These are phyloP conservation scores for Infundibulicybe gibba DNA, from an alignment of 768 basidiomycete species.

Conservation along the genomic window DNA sequence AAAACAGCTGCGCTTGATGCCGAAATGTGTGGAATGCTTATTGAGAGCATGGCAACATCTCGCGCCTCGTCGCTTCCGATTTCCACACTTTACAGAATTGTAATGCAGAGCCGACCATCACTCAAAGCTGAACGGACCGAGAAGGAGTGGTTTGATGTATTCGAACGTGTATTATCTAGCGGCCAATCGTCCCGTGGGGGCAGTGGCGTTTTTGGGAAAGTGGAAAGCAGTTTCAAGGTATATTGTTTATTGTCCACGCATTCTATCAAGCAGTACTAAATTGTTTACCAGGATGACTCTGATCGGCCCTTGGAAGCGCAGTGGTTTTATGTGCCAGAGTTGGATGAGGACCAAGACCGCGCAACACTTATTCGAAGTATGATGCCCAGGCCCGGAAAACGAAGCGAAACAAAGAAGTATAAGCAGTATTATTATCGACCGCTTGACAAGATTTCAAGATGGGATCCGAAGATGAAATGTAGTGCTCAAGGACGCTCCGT, in stretches of 20 bases:
- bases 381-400: slow-evolving; percentile 74
- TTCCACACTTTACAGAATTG: slow-evolving; percentile 45
- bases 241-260: slow-evolving; percentile 11
- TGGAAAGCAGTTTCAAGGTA: slow-evolving; percentile 62
- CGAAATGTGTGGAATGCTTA: slow-evolving; percentile 62
- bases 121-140: slow-evolving; percentile 37
- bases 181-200: slow-evolving; percentile 34
- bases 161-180: slow-evolving; percentile 45
- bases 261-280: too few relatives aligned
- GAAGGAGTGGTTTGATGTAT: slow-evolving; percentile 45
- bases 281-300: slow-evolving; percentile 37
- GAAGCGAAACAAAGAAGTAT: slow-evolving; percentile 77
- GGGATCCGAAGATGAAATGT: slow-evolving; percentile 71
- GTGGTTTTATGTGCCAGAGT: slow-evolving; percentile 78
- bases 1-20: slow-evolving; percentile 23
- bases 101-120: slow-evolving; percentile 52
- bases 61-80: slow-evolving; percentile 65
- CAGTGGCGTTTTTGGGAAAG: slow-evolving; percentile 68
- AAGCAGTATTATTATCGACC: slow-evolving; percentile 85
- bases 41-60: slow-evolving; percentile 69
- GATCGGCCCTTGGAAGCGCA: slow-evolving; percentile 53
- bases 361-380: slow-evolving; percentile 62
- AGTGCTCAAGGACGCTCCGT: background rate
- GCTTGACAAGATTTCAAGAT: slow-evolving; percentile 64
- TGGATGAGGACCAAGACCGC: slow-evolving; percentile 68